Evolutionary conservation across 2,329 filamentous ascomycete genomes (phyloP).

Genomic region (Massarina eburnea): DNA sequence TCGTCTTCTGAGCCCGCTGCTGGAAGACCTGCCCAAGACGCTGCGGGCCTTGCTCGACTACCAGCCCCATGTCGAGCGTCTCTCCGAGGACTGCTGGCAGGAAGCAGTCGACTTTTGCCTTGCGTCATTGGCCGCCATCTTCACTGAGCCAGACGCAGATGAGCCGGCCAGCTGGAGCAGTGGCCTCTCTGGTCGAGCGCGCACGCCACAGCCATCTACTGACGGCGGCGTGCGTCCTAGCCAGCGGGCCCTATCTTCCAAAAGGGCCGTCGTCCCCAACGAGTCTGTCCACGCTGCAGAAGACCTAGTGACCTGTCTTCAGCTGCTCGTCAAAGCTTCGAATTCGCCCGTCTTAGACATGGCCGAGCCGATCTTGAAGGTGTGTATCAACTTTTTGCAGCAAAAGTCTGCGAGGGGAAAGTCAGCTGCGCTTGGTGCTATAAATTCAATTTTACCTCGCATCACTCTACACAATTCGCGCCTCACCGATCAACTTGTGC

Average conservation of each 20-base stretch:
- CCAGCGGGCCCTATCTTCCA: constrained; percentile 22
- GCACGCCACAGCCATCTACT: constrained; percentile 34
- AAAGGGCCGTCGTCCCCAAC: constrained; percentile 20
- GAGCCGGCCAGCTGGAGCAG: constrained; percentile 32
- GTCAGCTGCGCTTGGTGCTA: constrained; percentile 70
- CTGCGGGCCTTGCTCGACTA: constrained; percentile 70
- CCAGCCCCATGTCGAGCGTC: constrained; percentile 76
- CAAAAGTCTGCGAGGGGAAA: constrained; percentile 65
- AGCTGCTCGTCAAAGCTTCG: constrained; percentile 62
- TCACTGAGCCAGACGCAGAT: constrained; percentile 26
- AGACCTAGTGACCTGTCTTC: constrained; percentile 62
- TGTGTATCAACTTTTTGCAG: constrained; percentile 63
- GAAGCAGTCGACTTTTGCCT: constrained; percentile 71
- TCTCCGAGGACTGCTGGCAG: constrained; percentile 70
- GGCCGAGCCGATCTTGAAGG: constrained; percentile 58
- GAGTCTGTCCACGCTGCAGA: constrained; percentile 29
- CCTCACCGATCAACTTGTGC: constrained; percentile 62
- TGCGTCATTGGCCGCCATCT: constrained; percentile 54
- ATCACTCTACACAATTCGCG: constrained; percentile 68
- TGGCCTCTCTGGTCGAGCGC: constrained; percentile 28
- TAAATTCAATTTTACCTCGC: constrained; percentile 70
- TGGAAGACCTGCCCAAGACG: constrained; percentile 76
- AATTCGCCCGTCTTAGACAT: constrained; percentile 67
- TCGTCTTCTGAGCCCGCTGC: constrained; percentile 67
- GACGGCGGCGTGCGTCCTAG: constrained; percentile 28